Base-by-base conservation (phyloP, 306 rosid genomes). In the Oxytropis ochrocephala region DNA sequence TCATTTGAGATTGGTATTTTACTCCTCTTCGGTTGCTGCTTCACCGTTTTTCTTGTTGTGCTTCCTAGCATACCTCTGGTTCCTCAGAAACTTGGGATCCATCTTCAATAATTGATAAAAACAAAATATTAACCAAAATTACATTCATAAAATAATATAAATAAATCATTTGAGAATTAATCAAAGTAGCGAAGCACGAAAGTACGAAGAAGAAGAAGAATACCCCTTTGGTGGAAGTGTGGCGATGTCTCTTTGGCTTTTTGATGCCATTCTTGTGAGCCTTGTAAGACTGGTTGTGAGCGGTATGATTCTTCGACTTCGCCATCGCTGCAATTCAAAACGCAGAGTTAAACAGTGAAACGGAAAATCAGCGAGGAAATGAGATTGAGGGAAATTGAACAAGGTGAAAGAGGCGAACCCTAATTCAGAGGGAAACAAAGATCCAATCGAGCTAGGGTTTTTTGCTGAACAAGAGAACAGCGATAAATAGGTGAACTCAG, bases 21-120 rank as follows among this genome's bases (percentile, higher is more conserved):
- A 94, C 82, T 94, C 95, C 84, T 91, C 91, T 16, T 74, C 98
- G 0, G 83, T 13, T 18, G 70, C 84, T 0, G 79, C 6, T 54
- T 91, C 97, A 5, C 60, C 86, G 55, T 36, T 80, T 70, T 85
- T 85, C 70, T 83, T 91, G 86, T 95, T 89, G 67, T 95, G 99
- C 85, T 95, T 95, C 95, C 97, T 95, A 0, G 99, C 99, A 36
- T 95, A 95, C 99, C 99, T 91, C 81, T 95, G 99, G 87, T 95
- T 95, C 93, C 99, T 89, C 85, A 95, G 74, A 27, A 95, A 95
- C 87, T 95, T 95, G 8, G 97, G 97, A 66, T 95, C 99, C 99
- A 95, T 95, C 99, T 94, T 41, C 8, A 73, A 1, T 0, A 57
- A 75, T 14, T 43, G 2, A 39, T 19, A 57, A 43, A 0, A 63